phyloP scores from a whole-genome alignment of 1,284 basidiomycete species.

The Prillingera fragicola region DNA sequence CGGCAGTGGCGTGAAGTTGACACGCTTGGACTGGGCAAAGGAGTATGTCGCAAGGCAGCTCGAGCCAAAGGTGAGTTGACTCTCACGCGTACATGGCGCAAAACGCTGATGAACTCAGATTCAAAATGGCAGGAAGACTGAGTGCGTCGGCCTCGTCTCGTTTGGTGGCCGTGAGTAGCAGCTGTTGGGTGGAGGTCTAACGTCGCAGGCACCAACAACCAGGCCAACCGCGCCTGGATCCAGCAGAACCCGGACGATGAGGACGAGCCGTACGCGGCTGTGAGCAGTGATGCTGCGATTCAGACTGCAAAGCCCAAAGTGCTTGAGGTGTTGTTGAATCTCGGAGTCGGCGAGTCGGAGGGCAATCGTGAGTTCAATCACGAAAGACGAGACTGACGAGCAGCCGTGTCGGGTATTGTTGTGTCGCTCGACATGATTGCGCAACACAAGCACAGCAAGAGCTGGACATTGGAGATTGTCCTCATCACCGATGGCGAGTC shows the following conservation, averaged over 20 bases:
- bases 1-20: constrained; percentile 57
- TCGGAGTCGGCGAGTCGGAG: constrained; percentile 52
- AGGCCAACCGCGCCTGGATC: constrained; percentile 52
- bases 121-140: constrained; percentile 81
- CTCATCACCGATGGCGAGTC: constrained; percentile 68
- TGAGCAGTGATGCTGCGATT: constrained; percentile 71
- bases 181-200: constrained; percentile 21
- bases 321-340: constrained; percentile 65
- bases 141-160: constrained; percentile 76
- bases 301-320: constrained; percentile 69
- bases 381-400: constrained; percentile 1
- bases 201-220: constrained; percentile 65
- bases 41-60: constrained; percentile 82
- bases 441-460: constrained; percentile 56
- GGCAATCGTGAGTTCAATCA: constrained; percentile 35
- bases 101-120: constrained; percentile 56
- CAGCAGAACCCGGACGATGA: constrained; percentile 35
- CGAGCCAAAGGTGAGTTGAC: constrained; percentile 68
- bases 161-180: constrained; percentile 66
- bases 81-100: too few species aligned
- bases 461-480: constrained; percentile 75
- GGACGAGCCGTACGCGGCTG: constrained; percentile 59
- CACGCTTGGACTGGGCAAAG: constrained; percentile 72
- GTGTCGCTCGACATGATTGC: constrained; percentile 68
- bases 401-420: constrained; percentile 80